A percentile compares a stretch with the other conserved stretches of the same genome.
Conservation (phyloP, 2,329 filamentous ascomycete species). For the Pseudogymnoascus sp. region DNA sequence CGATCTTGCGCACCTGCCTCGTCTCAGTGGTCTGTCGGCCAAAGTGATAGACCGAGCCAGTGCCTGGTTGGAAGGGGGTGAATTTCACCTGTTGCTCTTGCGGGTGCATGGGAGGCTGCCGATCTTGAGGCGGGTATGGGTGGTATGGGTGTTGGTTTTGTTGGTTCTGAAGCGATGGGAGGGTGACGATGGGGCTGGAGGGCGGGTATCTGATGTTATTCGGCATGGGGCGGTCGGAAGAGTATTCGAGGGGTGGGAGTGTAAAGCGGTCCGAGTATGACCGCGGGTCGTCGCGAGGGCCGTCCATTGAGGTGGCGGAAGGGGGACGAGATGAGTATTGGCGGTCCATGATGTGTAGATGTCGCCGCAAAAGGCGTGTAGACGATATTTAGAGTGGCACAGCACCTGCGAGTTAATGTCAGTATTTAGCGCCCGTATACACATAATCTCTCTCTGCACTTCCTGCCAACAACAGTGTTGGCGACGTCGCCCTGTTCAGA, state of each 20-base stretch:
- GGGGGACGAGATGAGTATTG: not conserved
- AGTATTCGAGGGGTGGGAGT: not conserved
- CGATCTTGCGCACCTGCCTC: constrained; percentile 6
- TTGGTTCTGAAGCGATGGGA: not conserved
- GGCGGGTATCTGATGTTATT: constrained; percentile 3
- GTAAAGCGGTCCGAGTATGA: not conserved
- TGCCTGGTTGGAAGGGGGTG: not conserved
- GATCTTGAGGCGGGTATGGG: not conserved
- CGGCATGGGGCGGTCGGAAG: not conserved
- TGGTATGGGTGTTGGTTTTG: constrained; percentile 4
- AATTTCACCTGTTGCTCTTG: not conserved
- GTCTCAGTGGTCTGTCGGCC: not conserved
- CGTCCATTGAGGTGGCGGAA: not conserved
- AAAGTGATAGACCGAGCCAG: not conserved
- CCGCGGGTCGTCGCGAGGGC: not conserved
- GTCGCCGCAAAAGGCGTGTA: not conserved
- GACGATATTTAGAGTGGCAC: not conserved
- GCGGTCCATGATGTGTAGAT: not conserved
- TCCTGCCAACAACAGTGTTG: not conserved
- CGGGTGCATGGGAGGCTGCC: constrained; percentile 4
- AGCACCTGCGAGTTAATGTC: not conserved
- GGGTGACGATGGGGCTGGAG: constrained; percentile 2
- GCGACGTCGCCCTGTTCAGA: not conserved
- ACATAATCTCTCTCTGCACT: not conserved
- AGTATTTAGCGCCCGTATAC: not conserved